Conservation (phyloP, 2,329 filamentous ascomycete species). For the Hypoxylon sp. region DNA sequence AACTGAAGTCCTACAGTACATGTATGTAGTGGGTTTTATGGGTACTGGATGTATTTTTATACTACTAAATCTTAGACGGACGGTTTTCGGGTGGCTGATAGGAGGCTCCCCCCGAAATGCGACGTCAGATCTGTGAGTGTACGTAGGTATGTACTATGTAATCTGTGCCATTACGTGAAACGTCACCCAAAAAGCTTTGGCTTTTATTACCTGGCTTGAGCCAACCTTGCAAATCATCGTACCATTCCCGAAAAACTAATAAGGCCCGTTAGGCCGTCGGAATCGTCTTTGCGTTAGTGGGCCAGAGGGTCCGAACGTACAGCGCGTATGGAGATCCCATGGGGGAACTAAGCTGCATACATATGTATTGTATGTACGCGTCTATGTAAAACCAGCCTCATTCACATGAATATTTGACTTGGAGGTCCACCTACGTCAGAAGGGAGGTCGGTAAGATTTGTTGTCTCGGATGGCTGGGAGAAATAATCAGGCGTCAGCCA, state of each 20-base stretch:
- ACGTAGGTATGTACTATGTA: background rate
- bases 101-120: constrained; percentile 30
- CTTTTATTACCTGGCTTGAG: constrained; percentile 35
- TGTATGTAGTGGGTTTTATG: constrained; percentile 4
- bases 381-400: constrained; percentile 6
- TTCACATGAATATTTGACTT: constrained; percentile 10
- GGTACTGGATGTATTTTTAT: background rate
- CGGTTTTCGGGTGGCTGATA: constrained; percentile 32
- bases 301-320: constrained; percentile 34
- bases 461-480: constrained; percentile 33
- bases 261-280: constrained; percentile 13
- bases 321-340: constrained; percentile 18
- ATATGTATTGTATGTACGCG: too few species aligned
- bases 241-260: constrained; percentile 30
- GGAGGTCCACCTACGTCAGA: constrained; percentile 38
- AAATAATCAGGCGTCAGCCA: constrained; percentile 18
- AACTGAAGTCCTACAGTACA: background rate
- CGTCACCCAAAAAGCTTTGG: constrained; percentile 24
- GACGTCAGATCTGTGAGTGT: constrained; percentile 37
- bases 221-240: constrained; percentile 34
- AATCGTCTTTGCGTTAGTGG: constrained; percentile 12
- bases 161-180: constrained; percentile 29
- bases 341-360: background rate
- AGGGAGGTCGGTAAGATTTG: constrained; percentile 23
- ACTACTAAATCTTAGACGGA: constrained; percentile 11